phyloP scores from a whole-genome alignment of 192 early-diverging fungal genomes.

The Coemansia sp. region DNA sequence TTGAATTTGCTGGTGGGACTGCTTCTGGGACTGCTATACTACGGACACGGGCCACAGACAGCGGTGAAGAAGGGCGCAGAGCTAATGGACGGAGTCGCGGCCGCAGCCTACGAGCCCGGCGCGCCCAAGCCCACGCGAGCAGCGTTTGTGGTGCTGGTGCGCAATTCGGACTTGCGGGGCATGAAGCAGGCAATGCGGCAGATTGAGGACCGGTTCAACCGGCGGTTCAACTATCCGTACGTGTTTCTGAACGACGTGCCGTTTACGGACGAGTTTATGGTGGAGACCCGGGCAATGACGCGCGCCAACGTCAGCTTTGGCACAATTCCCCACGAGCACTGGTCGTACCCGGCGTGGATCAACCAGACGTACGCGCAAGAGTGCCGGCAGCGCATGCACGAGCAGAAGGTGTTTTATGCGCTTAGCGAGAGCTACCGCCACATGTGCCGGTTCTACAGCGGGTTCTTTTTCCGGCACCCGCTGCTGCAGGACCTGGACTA shows the following conservation, averaged over 20 bases:
- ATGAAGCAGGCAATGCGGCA: conserved; percentile 64
- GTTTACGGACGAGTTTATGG: conserved; percentile 69
- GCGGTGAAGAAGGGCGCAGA: neutral
- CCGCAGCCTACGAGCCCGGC: conserved; percentile 15
- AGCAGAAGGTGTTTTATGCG: conserved; percentile 59
- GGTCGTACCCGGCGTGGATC: conserved; percentile 81
- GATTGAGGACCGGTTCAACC: conserved; percentile 80
- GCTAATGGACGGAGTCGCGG: conserved; percentile 16
- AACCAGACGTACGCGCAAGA: conserved; percentile 57
- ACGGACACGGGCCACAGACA: neutral
- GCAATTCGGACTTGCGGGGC: conserved; percentile 65
- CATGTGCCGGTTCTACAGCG: conserved; percentile 78
- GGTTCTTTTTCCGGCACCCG: conserved; percentile 75
- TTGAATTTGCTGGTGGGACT: conserved; percentile 28
- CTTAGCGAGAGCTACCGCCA: conserved; percentile 68
- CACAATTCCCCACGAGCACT: conserved; percentile 66
- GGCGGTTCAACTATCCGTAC: conserved; percentile 77
- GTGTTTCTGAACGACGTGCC: conserved; percentile 81
- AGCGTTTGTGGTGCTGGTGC: conserved; percentile 73
- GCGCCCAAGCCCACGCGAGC: conserved; percentile 53
- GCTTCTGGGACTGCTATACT: conserved; percentile 20
- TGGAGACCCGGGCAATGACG: conserved; percentile 55
- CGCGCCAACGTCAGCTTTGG: conserved; percentile 63
- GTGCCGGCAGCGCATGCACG: conserved; percentile 56
- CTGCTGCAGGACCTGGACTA: conserved; percentile 69